Conservation (phyloP, 805 yeast genomes). For the Barnettozyma sucrosica region DNA sequence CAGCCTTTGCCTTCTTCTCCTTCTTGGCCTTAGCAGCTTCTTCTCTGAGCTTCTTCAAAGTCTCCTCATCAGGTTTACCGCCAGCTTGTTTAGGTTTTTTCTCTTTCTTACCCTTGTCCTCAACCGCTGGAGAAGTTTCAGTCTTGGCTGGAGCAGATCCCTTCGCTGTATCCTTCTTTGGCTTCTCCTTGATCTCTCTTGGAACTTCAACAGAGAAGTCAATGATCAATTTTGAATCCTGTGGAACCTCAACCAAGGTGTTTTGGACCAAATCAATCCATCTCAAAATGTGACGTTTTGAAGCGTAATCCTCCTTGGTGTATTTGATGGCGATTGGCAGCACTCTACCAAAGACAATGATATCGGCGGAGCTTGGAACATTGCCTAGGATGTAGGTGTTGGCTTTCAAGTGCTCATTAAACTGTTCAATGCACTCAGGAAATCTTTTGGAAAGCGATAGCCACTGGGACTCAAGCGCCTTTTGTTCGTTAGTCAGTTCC, state of each 20-base stretch:
- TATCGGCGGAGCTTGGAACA: slow-evolving; percentile 64
- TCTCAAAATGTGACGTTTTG: slow-evolving; percentile 79
- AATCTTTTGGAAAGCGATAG: slow-evolving; percentile 61
- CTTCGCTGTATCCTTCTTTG: slow-evolving; percentile 39
- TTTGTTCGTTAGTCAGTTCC: slow-evolving; percentile 39
- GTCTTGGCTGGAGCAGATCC: slow-evolving; percentile 20
- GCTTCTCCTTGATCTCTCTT: slow-evolving; percentile 61
- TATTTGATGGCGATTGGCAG: slow-evolving; percentile 55
- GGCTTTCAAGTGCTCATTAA: slow-evolving; percentile 65
- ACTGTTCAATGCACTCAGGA: slow-evolving; percentile 45
- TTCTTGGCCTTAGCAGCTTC: slow-evolving; percentile 58
- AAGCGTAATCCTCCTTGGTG: slow-evolving; percentile 48
- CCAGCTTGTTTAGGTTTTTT: slow-evolving; percentile 33
- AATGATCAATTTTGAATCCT: slow-evolving; percentile 46
- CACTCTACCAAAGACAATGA: slow-evolving; percentile 58
- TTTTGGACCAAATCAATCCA: slow-evolving; percentile 90
- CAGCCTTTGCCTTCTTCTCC: slow-evolving; percentile 50
- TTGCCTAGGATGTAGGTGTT: slow-evolving; percentile 69
- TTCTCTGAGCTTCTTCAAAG: slow-evolving; percentile 41
- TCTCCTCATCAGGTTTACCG: slow-evolving; percentile 45
- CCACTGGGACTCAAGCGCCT: slow-evolving; percentile 77
- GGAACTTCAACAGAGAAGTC: slow-evolving; percentile 62
- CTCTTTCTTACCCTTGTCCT: slow-evolving; percentile 33
- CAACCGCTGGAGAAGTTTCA: slow-evolving; percentile 22
- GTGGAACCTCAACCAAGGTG: slow-evolving; percentile 48